phyloP scores from a whole-genome alignment of 345 rosid genomes.

The Luvunga scandens region DNA sequence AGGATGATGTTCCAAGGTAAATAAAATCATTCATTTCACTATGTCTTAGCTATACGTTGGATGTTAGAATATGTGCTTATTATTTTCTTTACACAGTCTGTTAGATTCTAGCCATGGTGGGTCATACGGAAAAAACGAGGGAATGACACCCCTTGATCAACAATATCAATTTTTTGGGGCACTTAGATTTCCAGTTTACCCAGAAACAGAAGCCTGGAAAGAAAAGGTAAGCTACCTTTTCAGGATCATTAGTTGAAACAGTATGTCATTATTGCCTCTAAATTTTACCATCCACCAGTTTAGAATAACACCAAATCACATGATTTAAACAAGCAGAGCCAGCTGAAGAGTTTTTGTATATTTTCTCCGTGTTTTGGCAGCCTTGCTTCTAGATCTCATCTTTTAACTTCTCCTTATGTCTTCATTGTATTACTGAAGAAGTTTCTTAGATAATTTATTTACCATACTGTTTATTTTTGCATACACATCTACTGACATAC shows the following conservation, averaged over 20 bases:
- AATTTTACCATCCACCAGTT: background rate
- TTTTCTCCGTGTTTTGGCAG: conserved; percentile 1
- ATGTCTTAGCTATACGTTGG: conserved; percentile 1
- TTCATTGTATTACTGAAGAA: background rate
- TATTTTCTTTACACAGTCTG: conserved; percentile 29
- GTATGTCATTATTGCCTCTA: too few species aligned
- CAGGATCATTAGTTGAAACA: background rate
- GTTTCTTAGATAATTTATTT: background rate
- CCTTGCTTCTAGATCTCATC: background rate
- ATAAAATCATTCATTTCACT: conserved; percentile 12
- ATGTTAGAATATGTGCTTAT: conserved; percentile 9
- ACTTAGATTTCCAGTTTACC: conserved; percentile 40
- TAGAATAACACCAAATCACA: background rate
- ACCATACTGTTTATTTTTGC: background rate
- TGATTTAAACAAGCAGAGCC: background rate
- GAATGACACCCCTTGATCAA: conserved; percentile 58
- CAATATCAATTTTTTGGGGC: conserved; percentile 40
- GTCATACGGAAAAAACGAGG: conserved; percentile 44
- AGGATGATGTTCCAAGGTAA: conserved; percentile 50
- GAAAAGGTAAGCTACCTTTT: conserved; percentile 39
- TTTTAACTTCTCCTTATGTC: background rate
- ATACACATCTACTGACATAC: background rate
- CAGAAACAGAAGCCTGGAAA: conserved; percentile 53
- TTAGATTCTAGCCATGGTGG: conserved; percentile 46
- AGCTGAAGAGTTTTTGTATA: background rate